Conservation (phyloP, 305 asterid genomes). For the Striga hermonthica region DNA sequence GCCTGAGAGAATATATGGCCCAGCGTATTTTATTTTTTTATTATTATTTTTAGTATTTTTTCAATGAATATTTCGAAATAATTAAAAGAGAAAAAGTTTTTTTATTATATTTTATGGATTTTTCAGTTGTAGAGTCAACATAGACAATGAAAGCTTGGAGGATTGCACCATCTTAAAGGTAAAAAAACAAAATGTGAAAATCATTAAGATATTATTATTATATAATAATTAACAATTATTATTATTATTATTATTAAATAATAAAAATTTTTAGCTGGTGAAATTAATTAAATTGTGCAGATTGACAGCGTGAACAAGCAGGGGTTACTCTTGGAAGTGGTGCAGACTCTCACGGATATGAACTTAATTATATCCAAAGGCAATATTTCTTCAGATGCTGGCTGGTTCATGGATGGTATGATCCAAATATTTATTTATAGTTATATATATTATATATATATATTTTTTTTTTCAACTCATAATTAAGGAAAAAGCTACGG, state of each 20-base stretch:
- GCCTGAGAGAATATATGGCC: conserved; percentile 65
- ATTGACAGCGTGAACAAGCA: conserved; percentile 69
- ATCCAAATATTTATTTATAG: not conserved
- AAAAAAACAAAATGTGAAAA: conserved; percentile 9
- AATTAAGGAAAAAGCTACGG: too few relatives aligned
- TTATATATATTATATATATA: not conserved
- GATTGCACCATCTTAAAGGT: conserved; percentile 70
- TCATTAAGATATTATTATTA: too few relatives aligned
- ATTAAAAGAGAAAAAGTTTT: not conserved
- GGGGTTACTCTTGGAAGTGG: conserved; percentile 69
- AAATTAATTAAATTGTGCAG: conserved; percentile 36
- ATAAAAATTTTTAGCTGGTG: not conserved
- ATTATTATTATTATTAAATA: too few relatives aligned
- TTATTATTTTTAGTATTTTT: not conserved
- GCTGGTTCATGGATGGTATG: conserved; percentile 86
- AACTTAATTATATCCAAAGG: conserved; percentile 70
- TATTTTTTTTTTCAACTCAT: not conserved
- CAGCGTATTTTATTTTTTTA: conserved; percentile 41
- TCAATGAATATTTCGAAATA: not conserved
- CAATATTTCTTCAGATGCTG: conserved; percentile 76
- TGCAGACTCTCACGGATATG: conserved; percentile 71
- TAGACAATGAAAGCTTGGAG: conserved; percentile 59
- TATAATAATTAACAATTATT: too few relatives aligned
- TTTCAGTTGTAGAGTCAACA: conserved; percentile 59
- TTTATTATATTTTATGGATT: not conserved